These are phyloP conservation scores for Verticillium zaregamsianum DNA, from an alignment of 2,329 filamentous ascomycete species.

Conservation along the genomic window DNA sequence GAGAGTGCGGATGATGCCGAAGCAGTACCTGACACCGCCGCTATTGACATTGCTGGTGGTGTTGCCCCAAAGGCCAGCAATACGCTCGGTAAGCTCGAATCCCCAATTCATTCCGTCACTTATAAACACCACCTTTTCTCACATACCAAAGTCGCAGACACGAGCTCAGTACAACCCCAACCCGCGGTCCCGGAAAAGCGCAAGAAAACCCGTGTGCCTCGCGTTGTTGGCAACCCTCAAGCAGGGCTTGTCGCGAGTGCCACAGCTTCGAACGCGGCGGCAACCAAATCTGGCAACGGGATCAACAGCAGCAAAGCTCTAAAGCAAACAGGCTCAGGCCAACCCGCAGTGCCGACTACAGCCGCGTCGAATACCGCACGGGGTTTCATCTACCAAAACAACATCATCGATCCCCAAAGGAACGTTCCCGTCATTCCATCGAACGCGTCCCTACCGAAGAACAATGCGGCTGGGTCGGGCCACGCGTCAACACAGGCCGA, in stretches of 20 bases:
- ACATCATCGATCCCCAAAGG: not conserved
- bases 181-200: not conserved
- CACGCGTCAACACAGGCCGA: too few species aligned
- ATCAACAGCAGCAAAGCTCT: not conserved
- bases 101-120: not conserved
- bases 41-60: not conserved
- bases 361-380: not conserved
- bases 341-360: not conserved
- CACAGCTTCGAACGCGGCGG: too few species aligned
- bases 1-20: slow-evolving; percentile 14
- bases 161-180: not conserved
- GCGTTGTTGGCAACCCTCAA: not conserved
- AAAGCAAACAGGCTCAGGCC: not conserved
- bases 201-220: not conserved
- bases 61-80: not conserved
- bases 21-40: not conserved
- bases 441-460: not conserved
- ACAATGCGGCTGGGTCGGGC: not conserved
- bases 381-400: not conserved
- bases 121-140: not conserved
- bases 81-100: not conserved
- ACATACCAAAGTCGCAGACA: not conserved
- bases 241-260: not conserved
- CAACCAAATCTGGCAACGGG: too few species aligned
- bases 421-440: not conserved